Evolutionary conservation across 2,329 filamentous ascomycete species (phyloP).

Genomic region (Zasmidium cellare): DNA sequence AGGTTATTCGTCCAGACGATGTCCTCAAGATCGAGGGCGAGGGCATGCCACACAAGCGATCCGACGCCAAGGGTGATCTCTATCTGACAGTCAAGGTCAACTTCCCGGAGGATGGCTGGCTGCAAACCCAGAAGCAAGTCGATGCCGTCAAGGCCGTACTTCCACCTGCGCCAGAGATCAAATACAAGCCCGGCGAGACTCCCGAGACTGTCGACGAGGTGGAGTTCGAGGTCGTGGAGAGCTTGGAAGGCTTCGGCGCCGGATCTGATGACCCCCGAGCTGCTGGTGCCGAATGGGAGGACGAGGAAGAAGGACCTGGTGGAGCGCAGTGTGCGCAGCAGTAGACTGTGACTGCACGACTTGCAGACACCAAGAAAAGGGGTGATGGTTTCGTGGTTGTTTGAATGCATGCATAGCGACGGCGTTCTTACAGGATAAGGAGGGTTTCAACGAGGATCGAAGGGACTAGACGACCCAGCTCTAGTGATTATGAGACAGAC

Average conservation of each 20-base stretch:
- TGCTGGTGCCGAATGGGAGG: slow-evolving; percentile 68
- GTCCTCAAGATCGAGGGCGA: slow-evolving; percentile 83
- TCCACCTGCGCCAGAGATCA: slow-evolving; percentile 51
- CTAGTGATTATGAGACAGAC: not conserved
- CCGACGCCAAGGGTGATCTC: slow-evolving; percentile 79
- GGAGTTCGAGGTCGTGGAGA: slow-evolving; percentile 72
- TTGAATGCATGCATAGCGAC: not conserved
- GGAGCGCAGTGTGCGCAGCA: slow-evolving; percentile 72
- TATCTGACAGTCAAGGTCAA: slow-evolving; percentile 83
- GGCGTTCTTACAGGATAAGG: not conserved
- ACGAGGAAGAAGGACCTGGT: slow-evolving; percentile 62
- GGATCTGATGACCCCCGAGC: slow-evolving; percentile 67
- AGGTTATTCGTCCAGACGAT: slow-evolving; percentile 79
- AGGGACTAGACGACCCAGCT: not conserved
- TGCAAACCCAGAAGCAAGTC: slow-evolving; percentile 66
- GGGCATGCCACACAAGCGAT: slow-evolving; percentile 91
- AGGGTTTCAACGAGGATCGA: not conserved
- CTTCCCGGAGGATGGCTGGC: slow-evolving; percentile 87
- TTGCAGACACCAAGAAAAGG: not conserved
- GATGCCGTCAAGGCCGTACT: slow-evolving; percentile 73
- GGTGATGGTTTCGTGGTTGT: not conserved
- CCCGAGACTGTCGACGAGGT: slow-evolving; percentile 83
- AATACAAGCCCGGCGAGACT: slow-evolving; percentile 48
- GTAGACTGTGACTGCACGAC: slow-evolving; percentile 44
- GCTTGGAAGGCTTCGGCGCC: slow-evolving; percentile 81